Percentiles rank a stretch among this genome's conserved stretches.
These are phyloP conservation scores for Kodamaea ohmeri DNA, from an alignment of 1,139 yeast species.

Conservation along the genomic window DNA sequence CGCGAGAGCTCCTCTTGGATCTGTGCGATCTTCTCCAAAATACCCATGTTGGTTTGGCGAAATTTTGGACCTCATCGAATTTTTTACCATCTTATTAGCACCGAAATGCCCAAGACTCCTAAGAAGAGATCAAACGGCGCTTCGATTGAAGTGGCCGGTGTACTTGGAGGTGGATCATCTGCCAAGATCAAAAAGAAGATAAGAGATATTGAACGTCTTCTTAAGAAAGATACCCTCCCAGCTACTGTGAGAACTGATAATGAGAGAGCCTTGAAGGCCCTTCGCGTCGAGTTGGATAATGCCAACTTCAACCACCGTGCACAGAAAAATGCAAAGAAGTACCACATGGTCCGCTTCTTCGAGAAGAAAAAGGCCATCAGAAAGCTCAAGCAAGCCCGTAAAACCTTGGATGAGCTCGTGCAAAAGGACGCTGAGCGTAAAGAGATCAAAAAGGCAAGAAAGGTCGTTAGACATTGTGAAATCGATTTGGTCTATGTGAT, in stretches of 20 bases:
- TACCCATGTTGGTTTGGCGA: constrained; percentile 15
- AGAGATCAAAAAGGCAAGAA: constrained; percentile 51
- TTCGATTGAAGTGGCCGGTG: constrained; percentile 28
- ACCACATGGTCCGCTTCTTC: constrained; percentile 92
- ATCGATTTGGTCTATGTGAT: constrained; percentile 75
- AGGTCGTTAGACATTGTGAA: constrained; percentile 55
- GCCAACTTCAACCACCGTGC: constrained; percentile 51
- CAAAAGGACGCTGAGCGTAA: constrained; percentile 43
- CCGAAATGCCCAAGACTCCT: constrained; percentile 17
- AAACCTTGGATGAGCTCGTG: constrained; percentile 40
- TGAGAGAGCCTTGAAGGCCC: constrained; percentile 80
- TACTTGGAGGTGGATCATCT: constrained; percentile 39
- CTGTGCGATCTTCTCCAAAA: constrained; percentile 72
- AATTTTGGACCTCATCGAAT: constrained; percentile 5
- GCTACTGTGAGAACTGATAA: constrained; percentile 76
- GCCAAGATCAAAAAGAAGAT: constrained; percentile 77
- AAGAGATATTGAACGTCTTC: constrained; percentile 76
- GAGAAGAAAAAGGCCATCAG: constrained; percentile 87
- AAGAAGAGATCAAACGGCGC: constrained; percentile 17
- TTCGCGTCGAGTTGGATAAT: constrained; percentile 61
- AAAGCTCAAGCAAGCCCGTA: constrained; percentile 62
- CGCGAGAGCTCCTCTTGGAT: constrained; percentile 92
- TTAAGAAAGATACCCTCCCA: constrained; percentile 61
- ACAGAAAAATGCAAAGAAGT: constrained; percentile 65
- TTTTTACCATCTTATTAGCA: neutral